These are phyloP conservation scores for Botryotinia narcissicola DNA, from an alignment of 2,329 filamentous ascomycete genomes.

Conservation along the genomic window DNA sequence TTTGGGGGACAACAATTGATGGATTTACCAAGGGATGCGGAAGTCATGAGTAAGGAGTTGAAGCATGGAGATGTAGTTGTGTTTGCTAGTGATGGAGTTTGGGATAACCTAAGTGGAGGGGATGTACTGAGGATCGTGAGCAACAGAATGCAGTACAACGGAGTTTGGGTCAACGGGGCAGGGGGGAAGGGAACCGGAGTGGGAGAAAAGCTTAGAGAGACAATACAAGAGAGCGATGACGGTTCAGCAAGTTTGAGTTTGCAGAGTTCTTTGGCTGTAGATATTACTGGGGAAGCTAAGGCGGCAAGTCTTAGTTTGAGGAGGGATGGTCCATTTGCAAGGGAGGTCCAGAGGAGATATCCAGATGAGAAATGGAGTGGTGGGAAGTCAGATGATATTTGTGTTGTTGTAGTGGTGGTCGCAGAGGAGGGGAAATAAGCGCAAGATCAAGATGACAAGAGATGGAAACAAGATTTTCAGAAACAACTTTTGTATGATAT, in stretches of 20 bases:
- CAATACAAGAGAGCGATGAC: conserved; percentile 50
- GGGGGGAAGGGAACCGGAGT: conserved; percentile 59
- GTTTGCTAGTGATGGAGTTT: conserved; percentile 91
- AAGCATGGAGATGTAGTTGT: conserved; percentile 92
- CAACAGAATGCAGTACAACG: conserved; percentile 67
- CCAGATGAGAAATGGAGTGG: conserved; percentile 85
- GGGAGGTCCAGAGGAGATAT: conserved; percentile 85
- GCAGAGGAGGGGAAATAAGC: conserved; percentile 54
- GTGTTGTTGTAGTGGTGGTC: conserved; percentile 76
- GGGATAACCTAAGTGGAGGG: conserved; percentile 92
- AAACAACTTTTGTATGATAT: neutral
- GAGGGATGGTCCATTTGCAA: conserved; percentile 88
- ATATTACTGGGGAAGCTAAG: conserved; percentile 81
- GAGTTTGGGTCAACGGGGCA: conserved; percentile 69
- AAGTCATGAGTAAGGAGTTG: conserved; percentile 71
- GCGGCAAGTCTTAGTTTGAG: conserved; percentile 76
- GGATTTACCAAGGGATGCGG: conserved; percentile 81
- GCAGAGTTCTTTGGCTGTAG: conserved; percentile 74
- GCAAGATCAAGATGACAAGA: neutral
- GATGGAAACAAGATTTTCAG: neutral
- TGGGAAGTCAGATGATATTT: conserved; percentile 95
- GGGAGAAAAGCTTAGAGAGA: conserved; percentile 54
- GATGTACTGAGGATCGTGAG: conserved; percentile 82
- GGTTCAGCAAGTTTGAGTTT: conserved; percentile 47
- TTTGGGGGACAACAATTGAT: conserved; percentile 81